Evolutionary conservation across 176 grass and related monocot genomes (phyloP), one percentile per base, ranked within the genome.

Genomic region (Oropetium thomaeum): DNA sequence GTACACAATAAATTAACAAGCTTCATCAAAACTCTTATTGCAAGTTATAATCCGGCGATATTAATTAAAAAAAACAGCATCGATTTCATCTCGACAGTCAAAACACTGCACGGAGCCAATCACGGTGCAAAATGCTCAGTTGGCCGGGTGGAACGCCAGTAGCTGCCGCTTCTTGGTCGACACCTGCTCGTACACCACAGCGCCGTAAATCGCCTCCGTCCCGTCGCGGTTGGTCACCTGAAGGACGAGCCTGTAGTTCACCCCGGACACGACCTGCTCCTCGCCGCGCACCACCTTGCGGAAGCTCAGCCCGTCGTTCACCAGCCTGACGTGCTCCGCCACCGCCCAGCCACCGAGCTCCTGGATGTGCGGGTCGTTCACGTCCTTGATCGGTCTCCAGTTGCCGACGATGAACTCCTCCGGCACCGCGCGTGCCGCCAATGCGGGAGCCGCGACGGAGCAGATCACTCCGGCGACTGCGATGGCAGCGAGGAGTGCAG

Each of bases 331-430:
- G 33, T 90, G 88, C 80, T 90, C 70, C 19, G 38, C 34, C 33
- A 90, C 79, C 3, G 80, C 80, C 80, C 62, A 90, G 0, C 40
- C 10, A 31, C 84, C 88, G 5, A 90, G 20, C 3, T 83, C 88
- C 43, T 79, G 44, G 69, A 89, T 43, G 58, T 89, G 77, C n/a
- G 65, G 57, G 43, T 82, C 77, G 23, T 20, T 81, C 65, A 78
- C 32, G 39, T 89, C 43, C 45, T 61, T 51, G 44, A 89, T 85
- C 7, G 39, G 65, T 3, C 1, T 32, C 77, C 77, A 89, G 15
- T 58, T 20, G 2, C 71, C 78, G 3, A 8, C 9, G 10, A 28
- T 1, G n/a, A n/a, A n/a, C n/a, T n/a, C n/a, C 2, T 34, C 2
- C 7, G 62, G 30, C 40, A 0, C 44, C 33, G 2, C 47, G 25